Evolutionary conservation across 331 rosid genomes (phyloP).

Genomic region (Arachis monticola): DNA sequence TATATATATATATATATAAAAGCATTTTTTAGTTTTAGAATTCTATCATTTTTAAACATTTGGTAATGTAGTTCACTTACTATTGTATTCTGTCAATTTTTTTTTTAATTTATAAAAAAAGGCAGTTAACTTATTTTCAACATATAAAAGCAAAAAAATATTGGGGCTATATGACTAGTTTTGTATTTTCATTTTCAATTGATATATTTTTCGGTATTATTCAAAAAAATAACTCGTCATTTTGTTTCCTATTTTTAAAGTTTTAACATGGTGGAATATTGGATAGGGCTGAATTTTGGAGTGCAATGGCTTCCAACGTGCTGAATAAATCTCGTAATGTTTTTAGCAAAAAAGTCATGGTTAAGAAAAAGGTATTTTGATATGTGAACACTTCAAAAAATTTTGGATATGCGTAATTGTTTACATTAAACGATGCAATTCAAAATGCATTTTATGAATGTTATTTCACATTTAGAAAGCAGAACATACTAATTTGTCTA

Average conservation of each 20-base stretch:
- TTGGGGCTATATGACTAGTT: not conserved
- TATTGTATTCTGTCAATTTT: constrained; percentile 25
- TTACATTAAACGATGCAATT: constrained; percentile 17
- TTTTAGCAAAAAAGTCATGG: constrained; percentile 94
- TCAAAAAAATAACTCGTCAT: not conserved
- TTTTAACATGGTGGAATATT: constrained; percentile 37
- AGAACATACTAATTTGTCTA: not conserved
- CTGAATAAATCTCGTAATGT: constrained; percentile 93
- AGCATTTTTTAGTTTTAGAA: too few species aligned
- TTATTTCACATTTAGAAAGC: not conserved
- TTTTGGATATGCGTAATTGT: constrained; percentile 25
- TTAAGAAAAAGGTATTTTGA: constrained; percentile 71
- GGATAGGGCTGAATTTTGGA: constrained; percentile 92
- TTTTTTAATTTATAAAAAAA: not conserved
- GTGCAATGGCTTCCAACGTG: constrained; percentile 99
- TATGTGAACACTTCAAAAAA: constrained; percentile 11
- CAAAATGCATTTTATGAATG: constrained; percentile 7
- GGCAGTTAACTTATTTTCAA: not conserved
- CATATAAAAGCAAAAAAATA: not conserved
- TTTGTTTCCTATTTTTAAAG: not conserved
- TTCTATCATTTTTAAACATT: too few species aligned
- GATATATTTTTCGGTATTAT: not conserved
- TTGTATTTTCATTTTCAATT: not conserved
- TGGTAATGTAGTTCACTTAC: constrained; percentile 87
- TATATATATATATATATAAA: too few species aligned